These are phyloP conservation scores for Dactylellina cionopaga DNA, from an alignment of 2,329 filamentous ascomycete species.

Conservation along the genomic window DNA sequence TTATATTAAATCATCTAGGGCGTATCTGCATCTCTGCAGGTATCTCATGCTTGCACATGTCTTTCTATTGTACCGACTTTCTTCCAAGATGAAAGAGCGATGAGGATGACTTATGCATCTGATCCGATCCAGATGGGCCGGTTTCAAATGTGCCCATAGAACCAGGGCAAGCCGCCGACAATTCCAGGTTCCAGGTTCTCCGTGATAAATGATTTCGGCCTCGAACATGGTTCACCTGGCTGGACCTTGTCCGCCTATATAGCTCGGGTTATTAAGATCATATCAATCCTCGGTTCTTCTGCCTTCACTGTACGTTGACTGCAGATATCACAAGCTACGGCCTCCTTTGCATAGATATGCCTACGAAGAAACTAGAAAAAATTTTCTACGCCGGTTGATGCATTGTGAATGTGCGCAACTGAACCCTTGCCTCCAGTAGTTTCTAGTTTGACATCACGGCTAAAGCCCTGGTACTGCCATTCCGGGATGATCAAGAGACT, in stretches of 20 bases:
- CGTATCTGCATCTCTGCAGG: background rate
- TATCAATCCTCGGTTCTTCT: slow-evolving; percentile 46
- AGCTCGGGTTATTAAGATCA: slow-evolving; percentile 47
- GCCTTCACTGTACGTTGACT: background rate
- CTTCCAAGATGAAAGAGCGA: slow-evolving; percentile 11
- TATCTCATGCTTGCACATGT: background rate
- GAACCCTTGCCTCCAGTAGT: slow-evolving; percentile 16
- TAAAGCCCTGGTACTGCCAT: slow-evolving; percentile 24
- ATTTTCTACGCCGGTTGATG: background rate
- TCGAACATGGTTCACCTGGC: slow-evolving; percentile 42
- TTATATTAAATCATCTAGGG: background rate
- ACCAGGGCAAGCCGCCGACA: slow-evolving; percentile 28
- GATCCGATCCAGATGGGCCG: slow-evolving; percentile 17
- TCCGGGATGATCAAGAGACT: background rate
- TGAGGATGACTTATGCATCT: background rate
- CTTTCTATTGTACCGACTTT: background rate
- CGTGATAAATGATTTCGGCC: slow-evolving; percentile 39
- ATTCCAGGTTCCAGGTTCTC: slow-evolving; percentile 32
- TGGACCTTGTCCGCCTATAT: slow-evolving; percentile 37
- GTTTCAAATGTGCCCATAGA: slow-evolving; percentile 31
- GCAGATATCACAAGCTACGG: slow-evolving; percentile 14
- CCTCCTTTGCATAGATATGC: background rate
- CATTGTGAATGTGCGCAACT: background rate
- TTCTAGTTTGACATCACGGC: slow-evolving; percentile 29
- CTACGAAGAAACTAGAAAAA: background rate